A percentile compares a stretch with the other conserved stretches of the same genome.
Evolutionary conservation across 208 protist genomes (phyloP).

Genomic region (Lotmaria passim): DNA sequence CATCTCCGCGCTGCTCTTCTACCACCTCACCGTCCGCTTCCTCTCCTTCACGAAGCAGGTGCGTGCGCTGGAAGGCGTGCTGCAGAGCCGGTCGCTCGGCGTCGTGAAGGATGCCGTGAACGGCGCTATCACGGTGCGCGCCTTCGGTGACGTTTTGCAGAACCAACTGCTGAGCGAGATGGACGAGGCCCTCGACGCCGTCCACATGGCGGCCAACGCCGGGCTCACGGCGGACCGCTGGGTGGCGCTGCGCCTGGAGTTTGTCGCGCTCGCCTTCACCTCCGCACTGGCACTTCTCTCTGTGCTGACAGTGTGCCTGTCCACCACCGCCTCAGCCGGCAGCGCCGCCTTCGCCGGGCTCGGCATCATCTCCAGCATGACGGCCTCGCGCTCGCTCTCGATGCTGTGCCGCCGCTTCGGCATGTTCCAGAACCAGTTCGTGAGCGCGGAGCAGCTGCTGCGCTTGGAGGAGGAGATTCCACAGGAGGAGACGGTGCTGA

Average conservation of each 20-base stretch:
- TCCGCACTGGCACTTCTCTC: conserved; percentile 59
- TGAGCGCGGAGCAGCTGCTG: conserved; percentile 75
- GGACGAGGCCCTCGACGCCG: conserved; percentile 62
- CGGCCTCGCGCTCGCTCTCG: conserved; percentile 51
- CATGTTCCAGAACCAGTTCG: conserved; percentile 82
- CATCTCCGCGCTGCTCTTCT: conserved; percentile 73
- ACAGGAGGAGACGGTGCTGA: conserved; percentile 19
- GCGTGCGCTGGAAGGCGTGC: conserved; percentile 62
- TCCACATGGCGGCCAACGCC: conserved; percentile 56
- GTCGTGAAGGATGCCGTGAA: conserved; percentile 69
- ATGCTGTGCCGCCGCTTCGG: conserved; percentile 68
- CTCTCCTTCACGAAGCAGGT: conserved; percentile 74
- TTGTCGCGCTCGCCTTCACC: conserved; percentile 73
- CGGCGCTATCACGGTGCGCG: conserved; percentile 69
- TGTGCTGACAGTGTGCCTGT: conserved; percentile 57
- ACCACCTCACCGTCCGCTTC: conserved; percentile 69
- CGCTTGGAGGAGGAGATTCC: conserved; percentile 51
- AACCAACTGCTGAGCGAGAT: conserved; percentile 57
- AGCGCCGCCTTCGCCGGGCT: conserved; percentile 64
- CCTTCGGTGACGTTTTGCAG: conserved; percentile 48
- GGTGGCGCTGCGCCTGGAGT: conserved; percentile 71
- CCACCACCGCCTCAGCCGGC: conserved; percentile 31
- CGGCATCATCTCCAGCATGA: conserved; percentile 69
- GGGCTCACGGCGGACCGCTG: conserved; percentile 70
- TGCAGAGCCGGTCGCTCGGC: conserved; percentile 47